Evolutionary conservation across 805 yeast genomes (phyloP), one percentile per base, ranked within the genome.

Genomic region (Suhomyces sp.): DNA sequence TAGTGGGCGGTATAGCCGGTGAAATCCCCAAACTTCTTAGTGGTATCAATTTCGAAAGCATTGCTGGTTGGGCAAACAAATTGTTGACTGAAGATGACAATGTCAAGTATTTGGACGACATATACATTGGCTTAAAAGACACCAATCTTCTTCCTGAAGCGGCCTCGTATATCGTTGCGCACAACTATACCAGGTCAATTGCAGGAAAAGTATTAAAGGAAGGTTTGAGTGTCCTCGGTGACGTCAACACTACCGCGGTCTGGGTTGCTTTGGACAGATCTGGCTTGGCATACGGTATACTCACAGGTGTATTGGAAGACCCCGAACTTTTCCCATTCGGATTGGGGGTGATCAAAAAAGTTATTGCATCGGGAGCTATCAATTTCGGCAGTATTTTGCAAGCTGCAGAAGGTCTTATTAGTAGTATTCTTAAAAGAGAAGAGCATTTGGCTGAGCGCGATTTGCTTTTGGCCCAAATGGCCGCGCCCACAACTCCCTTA

Each of bases 191-290:
- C 27, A 55, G 58, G 50, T 25, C 48, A 1, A 50, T 67, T 44
- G 59, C 60, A 15, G 49, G 52, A n/a, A 51, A 44, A 5, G 47
- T 60, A 1, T 55, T 66, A 35, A 56, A 52, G 33, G 57, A 56
- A 19, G 54, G 59, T 12, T 53, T 63, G 43, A 39, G 41, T 8
- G 56, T 55, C 19, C 56, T 55, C 2, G 54, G 51, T 12, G 43
- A 49, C 7, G 49, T 59, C 49, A 62, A 68, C 53, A 52, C 64
- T 20, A 67, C 71, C 24, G 49, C 60, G 8, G 51, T 68, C 20
- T 67, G 62, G 47, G 61, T 58, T 46, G 71, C 69, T 5, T 63
- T 68, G 49, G 68, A 66, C 50, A 53, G 60, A 37, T 67, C 71
- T 20, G 67, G 67, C 2, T 65, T 68, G 53, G 66, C 62, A 12